A percentile compares a stretch with the other conserved stretches of the same genome.
These are phyloP conservation scores for Calamus simplicifolius DNA, from an alignment of 176 grass and related monocot genomes.

Conservation along the genomic window DNA sequence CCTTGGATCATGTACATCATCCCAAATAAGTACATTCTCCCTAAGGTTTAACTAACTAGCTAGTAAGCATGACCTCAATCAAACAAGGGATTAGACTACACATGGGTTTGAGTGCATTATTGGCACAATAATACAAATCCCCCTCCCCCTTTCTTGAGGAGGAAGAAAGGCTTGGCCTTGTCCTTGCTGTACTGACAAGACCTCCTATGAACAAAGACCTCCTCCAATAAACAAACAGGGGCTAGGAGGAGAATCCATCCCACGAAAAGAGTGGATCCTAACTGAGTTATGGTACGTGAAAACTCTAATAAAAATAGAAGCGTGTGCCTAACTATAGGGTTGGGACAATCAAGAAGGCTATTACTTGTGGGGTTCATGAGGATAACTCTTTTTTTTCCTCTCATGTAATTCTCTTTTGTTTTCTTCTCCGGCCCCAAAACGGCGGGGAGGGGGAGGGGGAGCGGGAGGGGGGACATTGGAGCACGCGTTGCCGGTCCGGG, in stretches of 20 bases:
- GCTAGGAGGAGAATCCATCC: no score
- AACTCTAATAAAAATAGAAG: no score
- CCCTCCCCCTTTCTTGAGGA: background rate
- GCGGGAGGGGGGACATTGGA: background rate
- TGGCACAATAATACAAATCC: background rate
- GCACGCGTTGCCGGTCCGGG: conserved; percentile 7
- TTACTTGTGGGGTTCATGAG: no score
- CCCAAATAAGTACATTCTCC: background rate
- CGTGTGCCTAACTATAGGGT: no score
- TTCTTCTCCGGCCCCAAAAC: no score
- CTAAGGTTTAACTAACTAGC: no score
- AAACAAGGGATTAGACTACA: conserved; percentile 5
- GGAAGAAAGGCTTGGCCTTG: background rate
- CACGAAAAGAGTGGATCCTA: no score
- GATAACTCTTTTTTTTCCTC: background rate
- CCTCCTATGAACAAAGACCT: no score
- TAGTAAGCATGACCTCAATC: no score
- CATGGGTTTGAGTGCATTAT: conserved; percentile 8
- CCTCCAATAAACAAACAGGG: no score
- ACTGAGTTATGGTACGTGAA: no score
- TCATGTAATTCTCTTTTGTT: background rate
- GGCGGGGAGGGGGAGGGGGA: background rate
- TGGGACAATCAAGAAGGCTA: no score
- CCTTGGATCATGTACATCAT: background rate
- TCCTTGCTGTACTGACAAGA: background rate